Evolutionary conservation across 148 eudicot genomes (phyloP).

Genomic region (Polygonum maritimum): DNA sequence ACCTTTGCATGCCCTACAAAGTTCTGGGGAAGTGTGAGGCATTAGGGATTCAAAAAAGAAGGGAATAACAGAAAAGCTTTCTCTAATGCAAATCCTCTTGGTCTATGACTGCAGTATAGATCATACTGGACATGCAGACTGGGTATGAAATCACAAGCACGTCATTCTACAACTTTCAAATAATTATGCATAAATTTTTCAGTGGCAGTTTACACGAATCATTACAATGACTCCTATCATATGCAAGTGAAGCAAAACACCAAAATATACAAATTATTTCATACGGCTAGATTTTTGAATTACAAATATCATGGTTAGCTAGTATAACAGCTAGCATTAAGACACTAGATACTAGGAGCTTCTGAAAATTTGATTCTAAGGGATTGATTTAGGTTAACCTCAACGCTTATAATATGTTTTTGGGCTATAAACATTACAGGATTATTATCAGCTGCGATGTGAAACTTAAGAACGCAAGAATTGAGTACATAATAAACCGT

Average conservation of each 20-base stretch:
- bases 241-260: not conserved
- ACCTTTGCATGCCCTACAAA: not conserved
- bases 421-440: not conserved
- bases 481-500: not conserved
- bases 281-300: not conserved
- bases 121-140: not conserved
- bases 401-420: not conserved
- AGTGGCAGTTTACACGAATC: not conserved
- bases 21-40: not conserved
- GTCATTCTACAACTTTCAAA: not conserved
- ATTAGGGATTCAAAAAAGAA: not conserved
- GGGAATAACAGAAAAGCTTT: not conserved
- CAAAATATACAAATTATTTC: not conserved
- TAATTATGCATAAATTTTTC: not conserved
- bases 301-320: not conserved
- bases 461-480: not conserved
- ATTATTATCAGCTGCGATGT: not conserved
- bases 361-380: not conserved
- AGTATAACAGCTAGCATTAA: not conserved
- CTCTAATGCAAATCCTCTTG: not conserved
- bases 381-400: not conserved
- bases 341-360: not conserved
- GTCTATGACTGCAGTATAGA: not conserved
- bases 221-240: not conserved
- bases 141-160: not conserved